phyloP scores from a whole-genome alignment of 2,329 filamentous ascomycete species.

The Colletotrichum sp. region DNA sequence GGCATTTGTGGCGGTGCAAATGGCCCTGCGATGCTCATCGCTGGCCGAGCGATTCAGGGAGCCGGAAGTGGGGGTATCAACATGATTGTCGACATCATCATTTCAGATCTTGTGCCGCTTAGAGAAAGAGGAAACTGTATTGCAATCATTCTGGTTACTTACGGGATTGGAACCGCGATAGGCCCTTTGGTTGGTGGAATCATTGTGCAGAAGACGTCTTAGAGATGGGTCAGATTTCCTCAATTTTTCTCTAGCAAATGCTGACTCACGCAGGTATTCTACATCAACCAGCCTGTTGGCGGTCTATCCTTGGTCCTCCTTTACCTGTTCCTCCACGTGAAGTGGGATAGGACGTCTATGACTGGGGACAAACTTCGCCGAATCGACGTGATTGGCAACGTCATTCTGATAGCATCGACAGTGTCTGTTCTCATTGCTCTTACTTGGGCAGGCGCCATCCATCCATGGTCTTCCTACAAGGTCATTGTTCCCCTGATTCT shows the following conservation, averaged over 20 bases:
- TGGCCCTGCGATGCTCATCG: conserved; percentile 51
- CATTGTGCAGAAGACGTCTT: conserved; percentile 32
- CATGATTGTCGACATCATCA: conserved; percentile 36
- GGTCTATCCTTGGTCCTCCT: conserved; percentile 4
- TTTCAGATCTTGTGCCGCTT: conserved; percentile 54
- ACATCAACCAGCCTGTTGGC: conserved; percentile 45
- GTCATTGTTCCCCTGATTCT: conserved; percentile 48
- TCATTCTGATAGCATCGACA: conserved; percentile 42
- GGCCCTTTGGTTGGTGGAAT: conserved; percentile 37
- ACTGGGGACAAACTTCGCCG: conserved; percentile 32
- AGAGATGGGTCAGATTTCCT: conserved; percentile 40
- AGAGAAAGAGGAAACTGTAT: conserved; percentile 46
- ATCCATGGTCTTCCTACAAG: conserved; percentile 44
- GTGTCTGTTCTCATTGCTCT: conserved; percentile 47
- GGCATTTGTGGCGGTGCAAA: conserved; percentile 54
- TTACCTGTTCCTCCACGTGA: conserved; percentile 19
- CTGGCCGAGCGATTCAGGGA: conserved; percentile 54
- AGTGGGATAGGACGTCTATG: conserved; percentile 14
- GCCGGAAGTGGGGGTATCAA: conserved; percentile 39
- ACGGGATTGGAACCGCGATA: conserved; percentile 34
- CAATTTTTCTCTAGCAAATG: background rate
- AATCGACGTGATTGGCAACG: conserved; percentile 50
- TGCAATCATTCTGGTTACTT: conserved; percentile 33
- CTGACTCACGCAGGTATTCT: conserved; percentile 39
- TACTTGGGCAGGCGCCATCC: conserved; percentile 44